Evolutionary conservation across 2,329 filamentous ascomycete species (phyloP).

Genomic region (Tympanopsis confertula): DNA sequence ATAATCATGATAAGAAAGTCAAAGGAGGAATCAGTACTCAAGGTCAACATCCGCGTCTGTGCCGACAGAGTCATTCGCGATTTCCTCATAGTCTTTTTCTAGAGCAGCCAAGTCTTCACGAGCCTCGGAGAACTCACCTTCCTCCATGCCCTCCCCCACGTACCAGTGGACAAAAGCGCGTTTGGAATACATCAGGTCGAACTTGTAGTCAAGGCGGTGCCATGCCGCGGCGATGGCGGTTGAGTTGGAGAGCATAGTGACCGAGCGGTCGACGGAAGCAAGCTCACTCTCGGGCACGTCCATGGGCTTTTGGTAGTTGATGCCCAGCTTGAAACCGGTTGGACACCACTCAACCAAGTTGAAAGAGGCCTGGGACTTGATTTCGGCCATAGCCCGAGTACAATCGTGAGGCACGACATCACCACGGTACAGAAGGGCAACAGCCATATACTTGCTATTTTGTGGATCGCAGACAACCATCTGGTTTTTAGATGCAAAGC

Average conservation of each 20-base stretch:
- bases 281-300: slow-evolving; percentile 50
- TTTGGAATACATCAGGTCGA: slow-evolving; percentile 71
- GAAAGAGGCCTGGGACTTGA: slow-evolving; percentile 63
- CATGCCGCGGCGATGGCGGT: slow-evolving; percentile 65
- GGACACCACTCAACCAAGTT: slow-evolving; percentile 68
- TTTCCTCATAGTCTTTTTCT: slow-evolving; percentile 81
- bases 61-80: slow-evolving; percentile 61
- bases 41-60: slow-evolving; percentile 46
- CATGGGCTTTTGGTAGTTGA: slow-evolving; percentile 62
- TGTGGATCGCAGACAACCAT: slow-evolving; percentile 67
- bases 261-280: slow-evolving; percentile 48
- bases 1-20: no score
- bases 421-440: slow-evolving; percentile 60
- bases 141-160: slow-evolving; percentile 85
- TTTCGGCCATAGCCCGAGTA: slow-evolving; percentile 50
- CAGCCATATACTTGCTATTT: slow-evolving; percentile 69
- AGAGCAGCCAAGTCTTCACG: slow-evolving; percentile 76
- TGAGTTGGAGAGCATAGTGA: slow-evolving; percentile 66
- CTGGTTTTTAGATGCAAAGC: slow-evolving; percentile 69
- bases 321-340: slow-evolving; percentile 65
- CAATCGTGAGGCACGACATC: slow-evolving; percentile 62
- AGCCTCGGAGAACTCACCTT: slow-evolving; percentile 80
- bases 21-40: not conserved
- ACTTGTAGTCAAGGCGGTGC: slow-evolving; percentile 63
- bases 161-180: slow-evolving; percentile 69